Percentiles rank a stretch among this genome's conserved stretches.
These are phyloP conservation scores for Penicillium canescens DNA, from an alignment of 495 filamentous ascomycete genomes.

Conservation along the genomic window DNA sequence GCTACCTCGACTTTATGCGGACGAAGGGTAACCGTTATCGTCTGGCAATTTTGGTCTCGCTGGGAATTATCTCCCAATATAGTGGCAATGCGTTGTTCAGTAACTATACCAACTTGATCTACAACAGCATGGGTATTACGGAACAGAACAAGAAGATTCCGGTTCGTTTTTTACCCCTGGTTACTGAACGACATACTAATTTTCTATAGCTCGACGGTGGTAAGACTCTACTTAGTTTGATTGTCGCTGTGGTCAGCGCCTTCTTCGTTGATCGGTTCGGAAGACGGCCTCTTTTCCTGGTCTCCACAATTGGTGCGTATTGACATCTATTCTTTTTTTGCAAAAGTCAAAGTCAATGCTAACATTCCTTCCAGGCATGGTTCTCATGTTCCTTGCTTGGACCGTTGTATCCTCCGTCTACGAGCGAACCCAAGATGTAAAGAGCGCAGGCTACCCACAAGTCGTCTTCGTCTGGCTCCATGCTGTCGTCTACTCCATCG, in stretches of 20 bases:
- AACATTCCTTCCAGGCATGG: slow-evolving; percentile 37
- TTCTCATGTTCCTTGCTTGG: slow-evolving; percentile 56
- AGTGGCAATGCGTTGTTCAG: slow-evolving; percentile 65
- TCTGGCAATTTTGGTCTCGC: slow-evolving; percentile 52
- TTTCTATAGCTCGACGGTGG: slow-evolving; percentile 18
- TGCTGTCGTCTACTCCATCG: slow-evolving; percentile 53
- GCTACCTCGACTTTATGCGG: slow-evolving; percentile 57
- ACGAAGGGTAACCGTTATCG: slow-evolving; percentile 69
- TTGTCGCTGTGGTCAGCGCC: slow-evolving; percentile 54
- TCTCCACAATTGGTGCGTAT: slow-evolving; percentile 45
- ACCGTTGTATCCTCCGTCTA: slow-evolving; percentile 53
- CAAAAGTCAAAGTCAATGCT: not conserved
- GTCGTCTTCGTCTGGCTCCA: slow-evolving; percentile 63
- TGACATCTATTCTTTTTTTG: too few species aligned
- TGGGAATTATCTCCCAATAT: slow-evolving; percentile 62
- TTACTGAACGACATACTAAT: not conserved
- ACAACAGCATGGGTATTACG: slow-evolving; percentile 55
- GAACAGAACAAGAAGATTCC: slow-evolving; percentile 46
- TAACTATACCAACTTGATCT: slow-evolving; percentile 56
- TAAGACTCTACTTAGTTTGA: slow-evolving; percentile 31
- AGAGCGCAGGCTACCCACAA: slow-evolving; percentile 49
- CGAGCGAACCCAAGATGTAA: slow-evolving; percentile 44
- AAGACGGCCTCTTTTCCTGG: slow-evolving; percentile 55
- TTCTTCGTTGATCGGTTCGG: slow-evolving; percentile 57
- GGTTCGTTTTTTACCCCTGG: slow-evolving; percentile 24